Percentiles rank a stretch among this genome's conserved stretches.
Evolutionary conservation across 2,329 filamentous ascomycete species (phyloP).

Genomic region (Trichoderma koningiopsis): DNA sequence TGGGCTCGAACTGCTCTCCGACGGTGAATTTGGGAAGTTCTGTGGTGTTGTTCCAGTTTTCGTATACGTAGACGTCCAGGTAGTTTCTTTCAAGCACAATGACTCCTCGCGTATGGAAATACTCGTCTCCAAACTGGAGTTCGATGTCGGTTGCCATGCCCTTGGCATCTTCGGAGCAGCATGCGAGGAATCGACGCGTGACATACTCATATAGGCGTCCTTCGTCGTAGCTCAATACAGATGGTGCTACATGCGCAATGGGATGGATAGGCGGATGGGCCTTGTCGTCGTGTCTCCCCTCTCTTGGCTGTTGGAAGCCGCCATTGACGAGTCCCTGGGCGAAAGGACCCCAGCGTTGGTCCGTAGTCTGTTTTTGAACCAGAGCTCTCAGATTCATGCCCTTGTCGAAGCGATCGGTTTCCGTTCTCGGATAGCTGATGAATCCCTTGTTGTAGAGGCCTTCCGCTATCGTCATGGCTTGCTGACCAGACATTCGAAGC

Average conservation of each 20-base stretch:
- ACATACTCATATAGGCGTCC: slow-evolving; percentile 89
- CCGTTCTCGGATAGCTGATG: slow-evolving; percentile 96
- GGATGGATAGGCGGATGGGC: slow-evolving; percentile 97
- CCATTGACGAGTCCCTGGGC: slow-evolving; percentile 75
- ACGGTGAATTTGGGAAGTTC: slow-evolving; percentile 77
- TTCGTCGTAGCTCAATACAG: slow-evolving; percentile 66
- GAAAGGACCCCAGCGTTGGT: slow-evolving; percentile 76
- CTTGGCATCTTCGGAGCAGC: slow-evolving; percentile 91
- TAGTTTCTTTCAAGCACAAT: slow-evolving; percentile 89
- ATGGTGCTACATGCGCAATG: slow-evolving; percentile 75
- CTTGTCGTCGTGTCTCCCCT: slow-evolving; percentile 89
- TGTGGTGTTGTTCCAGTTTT: slow-evolving; percentile 90
- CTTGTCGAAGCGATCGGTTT: slow-evolving; percentile 92
- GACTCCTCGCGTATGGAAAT: slow-evolving; percentile 79
- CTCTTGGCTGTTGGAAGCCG: slow-evolving; percentile 77
- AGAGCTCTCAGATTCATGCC: slow-evolving; percentile 81
- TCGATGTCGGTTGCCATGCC: slow-evolving; percentile 85
- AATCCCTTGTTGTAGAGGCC: slow-evolving; percentile 89
- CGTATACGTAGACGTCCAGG: slow-evolving; percentile 92
- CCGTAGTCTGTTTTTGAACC: slow-evolving; percentile 80
- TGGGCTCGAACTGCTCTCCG: slow-evolving; percentile 83
- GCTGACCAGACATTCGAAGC: slow-evolving; percentile 85
- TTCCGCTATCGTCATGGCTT: slow-evolving; percentile 88
- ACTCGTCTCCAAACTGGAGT: slow-evolving; percentile 79
- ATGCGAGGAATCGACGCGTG: slow-evolving; percentile 86